Conservation (phyloP, 352 stramenopile species). For the Phytophthora idaei region DNA sequence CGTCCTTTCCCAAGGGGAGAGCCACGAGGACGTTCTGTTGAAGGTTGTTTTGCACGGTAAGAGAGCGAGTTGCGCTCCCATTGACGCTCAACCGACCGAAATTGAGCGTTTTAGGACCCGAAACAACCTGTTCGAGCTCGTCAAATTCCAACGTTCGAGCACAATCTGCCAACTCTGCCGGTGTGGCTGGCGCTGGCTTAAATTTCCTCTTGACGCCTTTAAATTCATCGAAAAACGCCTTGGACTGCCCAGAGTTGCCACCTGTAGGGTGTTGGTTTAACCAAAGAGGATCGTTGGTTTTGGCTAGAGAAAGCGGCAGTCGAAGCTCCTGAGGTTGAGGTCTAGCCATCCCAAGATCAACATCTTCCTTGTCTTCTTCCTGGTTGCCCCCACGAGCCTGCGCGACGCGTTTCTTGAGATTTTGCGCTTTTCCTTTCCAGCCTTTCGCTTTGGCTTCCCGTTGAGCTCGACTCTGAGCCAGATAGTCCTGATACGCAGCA, state of each 20-base stretch:
- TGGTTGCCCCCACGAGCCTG: conserved; percentile 38
- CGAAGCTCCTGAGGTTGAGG: conserved; percentile 50
- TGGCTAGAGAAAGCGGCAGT: conserved; percentile 46
- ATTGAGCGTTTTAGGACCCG: conserved; percentile 87
- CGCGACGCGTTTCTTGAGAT: conserved; percentile 58
- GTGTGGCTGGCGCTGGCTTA: conserved; percentile 85
- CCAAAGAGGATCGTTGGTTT: conserved; percentile 71
- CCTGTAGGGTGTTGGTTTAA: conserved; percentile 35
- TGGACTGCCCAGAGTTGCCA: conserved; percentile 29
- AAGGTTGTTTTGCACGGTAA: conserved; percentile 92
- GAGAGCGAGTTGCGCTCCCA: conserved; percentile 70
- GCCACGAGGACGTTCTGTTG: conserved; percentile 79
- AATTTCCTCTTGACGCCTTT: conserved; percentile 94
- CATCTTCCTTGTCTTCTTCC: conserved; percentile 45
- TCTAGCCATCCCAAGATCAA: conserved; percentile 63
- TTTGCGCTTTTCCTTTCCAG: conserved; percentile 34
- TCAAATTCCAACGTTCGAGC: conserved; percentile 64
- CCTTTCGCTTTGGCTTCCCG: conserved; percentile 40
- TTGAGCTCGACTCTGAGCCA: conserved; percentile 48
- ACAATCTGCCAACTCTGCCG: conserved; percentile 92
- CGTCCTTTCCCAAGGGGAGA: conserved; percentile 41
- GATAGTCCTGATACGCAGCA: conserved; percentile 72
- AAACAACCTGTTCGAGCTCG: conserved; percentile 70
- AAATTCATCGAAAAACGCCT: conserved; percentile 81
- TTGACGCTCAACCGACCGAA: conserved; percentile 93